These are phyloP conservation scores for Citrus inodora DNA, from an alignment of 345 rosid genomes.

Conservation along the genomic window DNA sequence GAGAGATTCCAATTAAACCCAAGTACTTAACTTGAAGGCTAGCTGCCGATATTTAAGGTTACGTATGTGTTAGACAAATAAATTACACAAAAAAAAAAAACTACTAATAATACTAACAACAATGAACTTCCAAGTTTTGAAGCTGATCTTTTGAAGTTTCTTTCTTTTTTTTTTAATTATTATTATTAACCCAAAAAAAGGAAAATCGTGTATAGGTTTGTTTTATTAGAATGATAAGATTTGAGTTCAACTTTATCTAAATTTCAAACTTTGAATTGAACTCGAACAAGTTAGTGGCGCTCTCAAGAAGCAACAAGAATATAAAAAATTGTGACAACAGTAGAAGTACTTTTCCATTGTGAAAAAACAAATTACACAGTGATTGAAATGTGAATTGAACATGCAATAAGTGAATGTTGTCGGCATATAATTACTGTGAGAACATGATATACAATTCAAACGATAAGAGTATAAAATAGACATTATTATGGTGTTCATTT, in stretches of 20 bases:
- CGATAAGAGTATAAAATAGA: too few relatives aligned
- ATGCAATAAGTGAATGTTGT: too few relatives aligned
- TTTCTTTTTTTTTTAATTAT: not conserved
- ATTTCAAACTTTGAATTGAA: not conserved
- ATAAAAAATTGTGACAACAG: not conserved
- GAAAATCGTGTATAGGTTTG: too few relatives aligned
- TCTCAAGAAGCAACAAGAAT: not conserved
- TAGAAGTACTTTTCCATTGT: not conserved
- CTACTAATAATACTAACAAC: not conserved
- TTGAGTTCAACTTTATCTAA: slow-evolving; percentile 2
- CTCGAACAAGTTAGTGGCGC: not conserved
- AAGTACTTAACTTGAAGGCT: not conserved
- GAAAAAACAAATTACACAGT: not conserved
- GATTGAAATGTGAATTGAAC: not conserved
- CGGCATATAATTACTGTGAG: too few relatives aligned
- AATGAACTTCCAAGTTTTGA: not conserved
- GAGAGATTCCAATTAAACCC: slow-evolving; percentile 14
- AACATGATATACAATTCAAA: too few relatives aligned
- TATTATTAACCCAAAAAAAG: too few relatives aligned
- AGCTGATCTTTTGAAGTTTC: not conserved
- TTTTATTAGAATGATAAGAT: not conserved
- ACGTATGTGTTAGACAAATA: not conserved
- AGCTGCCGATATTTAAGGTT: not conserved
- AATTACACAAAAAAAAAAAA: not conserved
- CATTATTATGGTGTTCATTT: not conserved